Evolutionary conservation across 2,329 filamentous ascomycete genomes (phyloP), one percentile per base, ranked within the genome.

Genomic region (Xylariaceae sp.): DNA sequence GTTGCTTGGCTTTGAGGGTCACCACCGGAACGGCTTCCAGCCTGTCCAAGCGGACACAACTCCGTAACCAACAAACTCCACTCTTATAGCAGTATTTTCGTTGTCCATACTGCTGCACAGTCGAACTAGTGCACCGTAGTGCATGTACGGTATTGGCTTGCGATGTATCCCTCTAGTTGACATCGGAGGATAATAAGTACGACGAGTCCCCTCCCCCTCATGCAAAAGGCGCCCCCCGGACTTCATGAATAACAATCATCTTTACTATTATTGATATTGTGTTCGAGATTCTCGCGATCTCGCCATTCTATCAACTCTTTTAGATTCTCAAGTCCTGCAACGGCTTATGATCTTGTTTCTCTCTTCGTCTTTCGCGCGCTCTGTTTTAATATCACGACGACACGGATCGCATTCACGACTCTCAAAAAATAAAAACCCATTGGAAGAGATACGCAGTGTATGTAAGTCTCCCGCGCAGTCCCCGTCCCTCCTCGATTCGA

Each of bases 1-100:
- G 17, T 48, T 56, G 63, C 68, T 70, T 70, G 68, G 69, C 68
- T 67, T 63, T 30, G 66, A 67, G 68, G 64, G 66, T 68, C 66
- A 64, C 66, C 63, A 62, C 65, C 67, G 68, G 69, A 70, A 69
- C 65, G 59, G 62, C 66, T 66, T 69, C 68, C 68, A 68, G 68
- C 49, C 68, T 67, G 68, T 63, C 61, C 66, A 64, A 62, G 58
- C 64, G 49, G 35, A 55, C 56, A 58, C 56, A 54, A 61, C 62
- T 50, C 48, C 48, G 18, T 18, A 50, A 50, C 17, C 17, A 50
- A 30, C 17, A n/a, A n/a, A 63, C 68, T 64, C 69, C 69, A 70
- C 68, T 67, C 55, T 51, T 49, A 57, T 63, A 64, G 63, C 64
- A 62, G 54, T 63, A 63, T 58, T 62, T 62, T 65, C 62, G 63